phyloP scores from a whole-genome alignment of 208 protist species.

The Trypanosoma cruzi region DNA sequence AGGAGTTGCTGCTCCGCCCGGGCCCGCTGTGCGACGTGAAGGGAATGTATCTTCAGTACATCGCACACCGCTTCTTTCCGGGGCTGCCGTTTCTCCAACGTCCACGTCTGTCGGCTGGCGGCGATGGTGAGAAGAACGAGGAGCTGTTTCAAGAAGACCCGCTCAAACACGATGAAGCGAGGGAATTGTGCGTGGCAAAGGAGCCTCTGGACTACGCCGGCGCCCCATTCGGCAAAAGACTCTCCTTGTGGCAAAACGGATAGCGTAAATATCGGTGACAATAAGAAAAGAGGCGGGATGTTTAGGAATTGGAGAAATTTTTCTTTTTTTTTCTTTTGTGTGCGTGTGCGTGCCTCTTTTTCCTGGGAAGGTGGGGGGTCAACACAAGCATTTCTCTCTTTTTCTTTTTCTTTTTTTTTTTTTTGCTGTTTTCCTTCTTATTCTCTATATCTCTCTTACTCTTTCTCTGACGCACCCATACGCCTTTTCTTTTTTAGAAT shows the following conservation, averaged over 20 bases:
- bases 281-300: neutral
- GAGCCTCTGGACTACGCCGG: neutral
- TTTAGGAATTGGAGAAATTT: neutral
- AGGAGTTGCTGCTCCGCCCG: slow-evolving; percentile 18
- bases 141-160: neutral
- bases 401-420: slow-evolving; percentile 12
- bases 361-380: no score
- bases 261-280: neutral
- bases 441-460: neutral
- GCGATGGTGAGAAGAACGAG: neutral
- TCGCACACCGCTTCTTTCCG: slow-evolving; percentile 30
- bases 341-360: no score
- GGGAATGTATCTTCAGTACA: slow-evolving; percentile 22
- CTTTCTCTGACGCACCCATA: neutral
- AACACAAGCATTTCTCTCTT: no score
- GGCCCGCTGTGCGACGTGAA: slow-evolving; percentile 30
- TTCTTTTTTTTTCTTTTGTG: slow-evolving; percentile 1
- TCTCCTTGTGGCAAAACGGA: neutral
- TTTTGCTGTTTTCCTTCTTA: neutral
- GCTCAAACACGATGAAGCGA: neutral
- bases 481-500: neutral
- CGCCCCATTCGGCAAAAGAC: neutral
- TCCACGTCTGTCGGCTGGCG: neutral
- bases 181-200: neutral
- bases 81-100: slow-evolving; percentile 10